Evolutionary conservation across 129 eudicot genomes (phyloP).

Genomic region (Flaveria bidentis): DNA sequence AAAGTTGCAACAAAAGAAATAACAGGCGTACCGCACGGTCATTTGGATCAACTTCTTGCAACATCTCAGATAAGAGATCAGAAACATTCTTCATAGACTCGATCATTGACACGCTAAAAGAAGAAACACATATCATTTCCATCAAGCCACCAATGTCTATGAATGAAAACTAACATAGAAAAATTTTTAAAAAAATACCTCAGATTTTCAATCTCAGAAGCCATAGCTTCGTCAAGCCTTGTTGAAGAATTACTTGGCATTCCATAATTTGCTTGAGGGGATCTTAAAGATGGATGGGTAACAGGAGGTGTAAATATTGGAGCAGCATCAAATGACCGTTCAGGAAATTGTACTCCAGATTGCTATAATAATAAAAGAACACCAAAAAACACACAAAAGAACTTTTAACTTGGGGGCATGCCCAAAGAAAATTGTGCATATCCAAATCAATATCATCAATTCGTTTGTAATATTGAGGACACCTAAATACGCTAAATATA

Average conservation of each 20-base stretch:
- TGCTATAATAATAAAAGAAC: slow-evolving; percentile 32
- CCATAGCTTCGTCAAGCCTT: slow-evolving; percentile 89
- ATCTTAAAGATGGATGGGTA: slow-evolving; percentile 50
- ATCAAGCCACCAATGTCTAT: not conserved
- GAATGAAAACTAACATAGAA: not conserved
- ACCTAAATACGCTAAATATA: slow-evolving; percentile 23
- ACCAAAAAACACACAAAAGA: slow-evolving; percentile 1
- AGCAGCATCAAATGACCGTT: slow-evolving; percentile 62
- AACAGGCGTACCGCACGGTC: slow-evolving; percentile 56
- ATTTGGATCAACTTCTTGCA: slow-evolving; percentile 78
- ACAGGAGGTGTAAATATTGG: slow-evolving; percentile 80
- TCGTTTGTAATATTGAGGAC: not conserved
- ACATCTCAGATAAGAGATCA: slow-evolving; percentile 79
- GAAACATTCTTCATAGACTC: slow-evolving; percentile 69
- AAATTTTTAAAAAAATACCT: slow-evolving; percentile 48
- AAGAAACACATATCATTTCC: not conserved
- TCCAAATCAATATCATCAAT: slow-evolving; percentile 1
- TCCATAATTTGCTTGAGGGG: slow-evolving; percentile 67
- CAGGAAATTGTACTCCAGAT: slow-evolving; percentile 73
- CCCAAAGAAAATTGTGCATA: not conserved
- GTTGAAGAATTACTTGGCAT: slow-evolving; percentile 87
- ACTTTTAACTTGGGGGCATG: not conserved
- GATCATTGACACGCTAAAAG: slow-evolving; percentile 54
- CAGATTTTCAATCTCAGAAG: slow-evolving; percentile 63
- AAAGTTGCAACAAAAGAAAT: not conserved